Evolutionary conservation across 2,329 filamentous ascomycete genomes (phyloP), one percentile per base, ranked within the genome.

Genomic region (Fusarium pininemorale): DNA sequence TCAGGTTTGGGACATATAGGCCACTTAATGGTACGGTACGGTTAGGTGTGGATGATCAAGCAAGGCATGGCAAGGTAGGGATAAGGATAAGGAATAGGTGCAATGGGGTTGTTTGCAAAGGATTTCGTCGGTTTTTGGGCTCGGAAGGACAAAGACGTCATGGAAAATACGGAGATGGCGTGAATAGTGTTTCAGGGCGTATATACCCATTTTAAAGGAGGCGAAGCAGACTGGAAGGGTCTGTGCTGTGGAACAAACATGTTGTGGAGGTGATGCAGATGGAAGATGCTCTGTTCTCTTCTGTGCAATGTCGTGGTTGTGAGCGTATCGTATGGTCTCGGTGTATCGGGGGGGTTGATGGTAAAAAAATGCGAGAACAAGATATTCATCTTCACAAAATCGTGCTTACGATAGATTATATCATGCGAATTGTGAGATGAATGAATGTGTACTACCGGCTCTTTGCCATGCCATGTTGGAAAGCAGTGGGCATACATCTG

Each of bases 131-230:
- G 65, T 54, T 66, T 73, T 53, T 37, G 50, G 51, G 61, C 66
- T 55, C 64, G 47, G 63, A 68, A 61, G 53, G 51, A 58, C 57
- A 38, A 41, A 51, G 54, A 61, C 41, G 62, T 50, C 45, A 70
- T 56, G 63, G 51, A 47, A 45, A 53, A 63, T 42, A 42, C 37
- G 63, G 53, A 37, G 65, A 53, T 38, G 71, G 74, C 62, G 67
- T 42, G 71, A 58, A 59, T 68, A 72, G 67, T 77, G 68, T 74
- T 79, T 72, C 37, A 63, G 69, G 78, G 72, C 68, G 79, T 78
- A 79, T 81, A 81, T 81, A 81, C 79, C 79, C 79, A 79, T 77
- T 80, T 81, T 69, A 70, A 73, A 71, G 59, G 65, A 75, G 51
- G 64, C 54, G 69, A 61, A 53, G 57, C 44, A 57, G 65, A 55